Conservation (phyloP, 129 eudicot species). For the Chrysanthemum makinoi region DNA sequence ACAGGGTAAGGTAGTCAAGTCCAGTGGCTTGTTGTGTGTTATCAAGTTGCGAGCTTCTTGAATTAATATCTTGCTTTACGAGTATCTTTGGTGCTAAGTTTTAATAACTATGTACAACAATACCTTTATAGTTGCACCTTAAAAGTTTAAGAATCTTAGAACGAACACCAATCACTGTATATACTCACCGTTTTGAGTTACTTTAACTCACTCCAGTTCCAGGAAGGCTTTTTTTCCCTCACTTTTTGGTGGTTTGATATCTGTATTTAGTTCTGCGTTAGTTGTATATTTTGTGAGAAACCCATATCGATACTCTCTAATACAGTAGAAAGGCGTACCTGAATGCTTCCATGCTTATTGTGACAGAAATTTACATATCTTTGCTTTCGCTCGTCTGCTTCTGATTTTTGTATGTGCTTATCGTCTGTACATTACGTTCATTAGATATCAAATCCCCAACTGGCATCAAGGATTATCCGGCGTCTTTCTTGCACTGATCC, state of each 20-base stretch:
- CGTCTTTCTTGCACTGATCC: constrained; percentile 20
- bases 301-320: too few species aligned
- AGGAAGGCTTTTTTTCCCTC: background rate
- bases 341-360: constrained; percentile 14
- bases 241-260: background rate
- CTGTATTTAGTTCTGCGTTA: background rate
- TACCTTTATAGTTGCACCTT: background rate
- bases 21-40: background rate
- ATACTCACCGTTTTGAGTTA: background rate
- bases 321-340: background rate
- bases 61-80: constrained; percentile 11
- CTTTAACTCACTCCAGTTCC: background rate
- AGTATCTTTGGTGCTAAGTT: too few species aligned
- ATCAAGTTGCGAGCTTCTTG: constrained; percentile 22
- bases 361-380: constrained; percentile 14
- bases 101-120: too few species aligned
- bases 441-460: constrained; percentile 10
- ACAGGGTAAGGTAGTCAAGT: constrained; percentile 13
- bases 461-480: constrained; percentile 13
- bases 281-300: too few species aligned
- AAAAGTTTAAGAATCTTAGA: constrained; percentile 1
- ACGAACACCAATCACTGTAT: background rate
- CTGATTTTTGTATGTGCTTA: background rate
- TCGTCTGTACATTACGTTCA: constrained; percentile 3
- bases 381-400: constrained; percentile 2